These are phyloP conservation scores for Sporothrix schenckii DNA, from an alignment of 2,329 filamentous ascomycete genomes.

Conservation along the genomic window DNA sequence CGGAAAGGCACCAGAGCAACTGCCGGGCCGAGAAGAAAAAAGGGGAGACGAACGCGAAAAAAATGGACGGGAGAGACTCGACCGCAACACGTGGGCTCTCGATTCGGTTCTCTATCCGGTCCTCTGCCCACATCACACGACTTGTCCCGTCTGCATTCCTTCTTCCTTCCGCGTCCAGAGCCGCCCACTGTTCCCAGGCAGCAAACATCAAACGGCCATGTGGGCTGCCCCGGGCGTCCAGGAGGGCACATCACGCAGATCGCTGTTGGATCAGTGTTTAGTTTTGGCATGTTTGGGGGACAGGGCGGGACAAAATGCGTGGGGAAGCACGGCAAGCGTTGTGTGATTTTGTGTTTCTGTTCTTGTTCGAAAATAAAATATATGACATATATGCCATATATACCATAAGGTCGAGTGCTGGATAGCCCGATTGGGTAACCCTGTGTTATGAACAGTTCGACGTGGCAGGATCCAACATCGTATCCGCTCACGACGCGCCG, in stretches of 20 bases:
- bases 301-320: neutral
- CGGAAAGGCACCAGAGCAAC: neutral
- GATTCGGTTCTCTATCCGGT: too few relatives aligned
- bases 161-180: neutral
- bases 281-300: neutral
- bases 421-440: conserved; percentile 25
- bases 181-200: too few relatives aligned
- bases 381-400: too few relatives aligned
- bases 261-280: neutral
- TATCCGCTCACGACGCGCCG: too few relatives aligned
- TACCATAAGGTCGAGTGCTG: neutral
- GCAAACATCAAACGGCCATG: too few relatives aligned
- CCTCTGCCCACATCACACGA: neutral
- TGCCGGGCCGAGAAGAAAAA: conserved; percentile 5
- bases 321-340: conserved; percentile 16
- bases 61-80: neutral
- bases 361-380: too few relatives aligned
- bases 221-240: too few relatives aligned
- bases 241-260: conserved; percentile 7
- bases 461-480: too few relatives aligned
- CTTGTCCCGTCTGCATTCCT: neutral
- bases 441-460: neutral
- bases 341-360: neutral
- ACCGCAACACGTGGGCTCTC: too few relatives aligned
- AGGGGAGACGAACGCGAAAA: neutral